Base-by-base conservation (phyloP, 371 early-diverging fungal genomes). In the Circinella umbellata region DNA sequence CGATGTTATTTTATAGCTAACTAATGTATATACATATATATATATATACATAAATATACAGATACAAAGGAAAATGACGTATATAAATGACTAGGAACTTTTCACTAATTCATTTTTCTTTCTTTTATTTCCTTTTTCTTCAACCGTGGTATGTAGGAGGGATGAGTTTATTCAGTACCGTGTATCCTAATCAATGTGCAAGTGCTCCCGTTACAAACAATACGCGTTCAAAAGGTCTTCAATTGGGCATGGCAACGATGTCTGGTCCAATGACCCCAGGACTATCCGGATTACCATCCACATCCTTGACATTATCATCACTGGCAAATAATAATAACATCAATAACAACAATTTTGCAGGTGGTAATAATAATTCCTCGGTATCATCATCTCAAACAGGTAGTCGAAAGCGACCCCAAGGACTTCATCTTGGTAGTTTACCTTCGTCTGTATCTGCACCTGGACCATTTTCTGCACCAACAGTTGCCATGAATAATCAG, bases 401-500 rank as follows among this genome's bases (percentile, higher is more conserved):
- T 27, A 27, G 27, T 27, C 57, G 57, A 8, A 72, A 66, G 20
- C 73, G 76, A 66, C 74, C 80, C 10, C 79, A 79, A 27, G 80
- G 76, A 37, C 62, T 84, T 15, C 63, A 79, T 10, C 64, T 80
- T 38, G 57, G 66, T 35, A 61, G 76, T 4, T 59, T 74, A 34
- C 78, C 80, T 35, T 37, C 68, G 27, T 18, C 57, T 9, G 7
- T n/a, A 27, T 27, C 27, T 18, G 57, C 57, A 34, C 68, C 68
- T 7, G 70, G 63, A 15, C 81, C 81, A 0, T 80, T 80, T 60
- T 78, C 81, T 11, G 80, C 85, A 14, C 80, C 80, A 7, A 75
- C 75, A 70, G 74, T 82, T 14, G 76, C 75, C 38, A 74, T 84
- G 69, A 74, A 78, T 53, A 79, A 80, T 37, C 77, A 81, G 38